These are phyloP conservation scores for Saccharomycopsis sp. DNA, from an alignment of 805 yeast species.

Conservation along the genomic window DNA sequence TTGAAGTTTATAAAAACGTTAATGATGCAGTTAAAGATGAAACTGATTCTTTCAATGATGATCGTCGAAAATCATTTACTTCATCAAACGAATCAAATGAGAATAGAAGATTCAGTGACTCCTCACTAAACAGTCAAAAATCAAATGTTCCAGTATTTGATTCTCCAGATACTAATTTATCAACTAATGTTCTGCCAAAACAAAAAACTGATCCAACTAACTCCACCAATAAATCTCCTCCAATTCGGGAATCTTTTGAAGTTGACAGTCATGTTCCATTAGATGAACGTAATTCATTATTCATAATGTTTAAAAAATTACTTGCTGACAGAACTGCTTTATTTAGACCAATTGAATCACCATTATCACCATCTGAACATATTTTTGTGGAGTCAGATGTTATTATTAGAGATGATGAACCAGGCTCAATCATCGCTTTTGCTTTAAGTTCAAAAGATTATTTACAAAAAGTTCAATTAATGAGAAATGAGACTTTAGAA, in stretches of 20 bases:
- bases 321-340: conserved; percentile 98
- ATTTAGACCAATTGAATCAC: conserved; percentile 89
- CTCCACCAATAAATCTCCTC: neutral
- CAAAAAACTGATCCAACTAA: neutral
- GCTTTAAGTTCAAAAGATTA: conserved; percentile 84
- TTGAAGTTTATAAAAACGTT: conserved; percentile 80
- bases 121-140: neutral
- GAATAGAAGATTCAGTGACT: neutral
- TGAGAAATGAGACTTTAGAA: conserved; percentile 17
- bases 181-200: neutral
- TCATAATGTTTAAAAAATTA: conserved; percentile 77
- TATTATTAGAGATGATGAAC: conserved; percentile 92
- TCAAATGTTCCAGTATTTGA: neutral
- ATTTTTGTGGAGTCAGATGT: conserved; percentile 90
- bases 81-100: too few species aligned
- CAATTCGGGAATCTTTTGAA: neutral
- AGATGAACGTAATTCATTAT: conserved; percentile 64
- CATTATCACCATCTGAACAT: conserved; percentile 71
- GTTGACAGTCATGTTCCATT: conserved; percentile 24
- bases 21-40: conserved; percentile 73
- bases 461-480: conserved; percentile 43
- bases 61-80: neutral
- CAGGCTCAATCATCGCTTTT: conserved; percentile 87
- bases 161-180: neutral
- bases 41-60: conserved; percentile 8